phyloP scores from a whole-genome alignment of 345 rosid species.

The Camelina sativa region DNA sequence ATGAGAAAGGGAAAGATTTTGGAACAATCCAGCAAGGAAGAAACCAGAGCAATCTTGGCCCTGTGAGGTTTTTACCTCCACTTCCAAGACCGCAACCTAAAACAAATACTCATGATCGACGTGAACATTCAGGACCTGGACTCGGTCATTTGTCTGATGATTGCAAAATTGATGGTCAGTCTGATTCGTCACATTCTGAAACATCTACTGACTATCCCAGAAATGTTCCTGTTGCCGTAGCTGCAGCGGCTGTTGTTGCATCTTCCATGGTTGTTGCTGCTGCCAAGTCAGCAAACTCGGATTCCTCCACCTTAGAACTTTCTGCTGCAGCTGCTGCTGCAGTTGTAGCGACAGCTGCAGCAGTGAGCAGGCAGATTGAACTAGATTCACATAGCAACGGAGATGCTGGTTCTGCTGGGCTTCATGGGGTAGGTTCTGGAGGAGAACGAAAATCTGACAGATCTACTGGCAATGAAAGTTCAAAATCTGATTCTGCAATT shows the following conservation, averaged over 20 bases:
- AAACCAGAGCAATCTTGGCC: conserved; percentile 54
- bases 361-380: conserved; percentile 69
- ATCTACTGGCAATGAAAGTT: conserved; percentile 64
- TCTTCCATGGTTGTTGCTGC: conserved; percentile 96
- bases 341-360: conserved; percentile 83
- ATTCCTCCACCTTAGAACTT: conserved; percentile 66
- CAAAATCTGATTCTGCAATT: conserved; percentile 64
- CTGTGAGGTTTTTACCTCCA: conserved; percentile 65
- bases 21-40: conserved; percentile 44
- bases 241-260: conserved; percentile 95
- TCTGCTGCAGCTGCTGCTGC: conserved; percentile 97
- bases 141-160: conserved; percentile 41
- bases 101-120: conserved; percentile 50
- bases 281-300: conserved; percentile 62
- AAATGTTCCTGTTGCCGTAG: conserved; percentile 85
- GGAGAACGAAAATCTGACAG: conserved; percentile 68
- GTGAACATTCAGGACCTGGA: conserved; percentile 52
- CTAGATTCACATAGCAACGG: conserved; percentile 55
- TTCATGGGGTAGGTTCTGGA: conserved; percentile 52
- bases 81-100: conserved; percentile 51
- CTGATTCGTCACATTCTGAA: conserved; percentile 54
- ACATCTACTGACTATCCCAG: conserved; percentile 50
- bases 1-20: conserved; percentile 44
- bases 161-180: conserved; percentile 47
- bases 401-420: conserved; percentile 60